These are phyloP conservation scores for Typha latifolia DNA, from an alignment of 176 grass and related monocot species.

Conservation along the genomic window DNA sequence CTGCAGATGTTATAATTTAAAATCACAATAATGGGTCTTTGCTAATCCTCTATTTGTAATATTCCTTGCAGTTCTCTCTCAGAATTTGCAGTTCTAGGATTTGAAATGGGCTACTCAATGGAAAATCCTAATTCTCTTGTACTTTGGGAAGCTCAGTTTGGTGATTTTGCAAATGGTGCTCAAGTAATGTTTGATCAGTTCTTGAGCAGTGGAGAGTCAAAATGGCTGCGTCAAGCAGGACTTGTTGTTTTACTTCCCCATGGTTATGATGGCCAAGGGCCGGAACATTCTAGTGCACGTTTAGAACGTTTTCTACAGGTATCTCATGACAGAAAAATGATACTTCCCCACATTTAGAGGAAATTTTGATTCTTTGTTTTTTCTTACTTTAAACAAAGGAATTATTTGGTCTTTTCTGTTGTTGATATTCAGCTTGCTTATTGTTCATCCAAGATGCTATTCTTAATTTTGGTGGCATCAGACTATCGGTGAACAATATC, in stretches of 20 bases:
- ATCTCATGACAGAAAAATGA: neutral
- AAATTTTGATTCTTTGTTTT: neutral
- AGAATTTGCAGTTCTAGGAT: slow-evolving; percentile 32
- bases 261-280: slow-evolving; percentile 92
- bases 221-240: slow-evolving; percentile 86
- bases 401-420: no score
- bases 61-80: slow-evolving; percentile 18
- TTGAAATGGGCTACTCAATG: slow-evolving; percentile 34
- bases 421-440: no score
- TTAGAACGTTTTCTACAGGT: slow-evolving; percentile 98
- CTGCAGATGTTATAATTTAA: no score
- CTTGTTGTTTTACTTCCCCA: slow-evolving; percentile 84
- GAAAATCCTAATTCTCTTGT: slow-evolving; percentile 95
- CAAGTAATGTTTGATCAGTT: slow-evolving; percentile 99
- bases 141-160: slow-evolving; percentile 95
- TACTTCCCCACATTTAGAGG: neutral
- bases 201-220: slow-evolving; percentile 90
- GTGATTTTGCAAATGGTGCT: slow-evolving; percentile 86
- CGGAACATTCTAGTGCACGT: slow-evolving; percentile 84
- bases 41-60: neutral
- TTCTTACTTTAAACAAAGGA: no score
- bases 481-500: no score
- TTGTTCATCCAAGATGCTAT: no score
- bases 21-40: no score
- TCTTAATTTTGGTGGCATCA: no score